phyloP scores from a whole-genome alignment of 2,329 filamentous ascomycete genomes.

The Chrysoporthe deuterocubensis region DNA sequence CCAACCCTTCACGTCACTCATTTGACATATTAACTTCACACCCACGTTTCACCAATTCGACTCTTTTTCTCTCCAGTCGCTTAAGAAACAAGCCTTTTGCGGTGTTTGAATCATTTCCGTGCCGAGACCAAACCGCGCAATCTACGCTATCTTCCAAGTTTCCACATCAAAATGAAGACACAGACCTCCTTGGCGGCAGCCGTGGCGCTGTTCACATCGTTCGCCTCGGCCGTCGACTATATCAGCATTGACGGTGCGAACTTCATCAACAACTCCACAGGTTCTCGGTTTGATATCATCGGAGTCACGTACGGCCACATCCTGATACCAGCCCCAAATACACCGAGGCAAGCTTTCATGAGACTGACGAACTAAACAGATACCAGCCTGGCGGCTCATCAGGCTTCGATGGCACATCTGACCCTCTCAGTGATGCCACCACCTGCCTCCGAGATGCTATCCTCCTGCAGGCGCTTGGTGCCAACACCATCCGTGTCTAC shows the following conservation, averaged over 20 bases:
- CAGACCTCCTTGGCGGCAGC: conserved; percentile 25
- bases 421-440: conserved; percentile 26
- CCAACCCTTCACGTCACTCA: conserved; percentile 12
- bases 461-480: conserved; percentile 61
- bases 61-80: not conserved
- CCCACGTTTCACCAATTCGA: not conserved
- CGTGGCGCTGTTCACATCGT: conserved; percentile 26
- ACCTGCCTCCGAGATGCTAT: conserved; percentile 60
- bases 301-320: conserved; percentile 51
- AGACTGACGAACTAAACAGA: conserved; percentile 23
- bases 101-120: not conserved
- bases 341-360: too few species aligned
- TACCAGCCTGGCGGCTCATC: conserved; percentile 66
- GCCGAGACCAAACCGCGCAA: conserved; percentile 15
- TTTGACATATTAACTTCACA: conserved; percentile 12
- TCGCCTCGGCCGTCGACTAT: conserved; percentile 27
- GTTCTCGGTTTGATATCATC: conserved; percentile 62
- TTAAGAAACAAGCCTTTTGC: not conserved
- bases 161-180: conserved; percentile 25
- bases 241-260: conserved; percentile 33
- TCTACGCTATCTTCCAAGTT: not conserved
- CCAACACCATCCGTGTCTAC: conserved; percentile 68
- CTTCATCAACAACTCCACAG: conserved; percentile 59
- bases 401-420: conserved; percentile 54
- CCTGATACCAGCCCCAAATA: too few species aligned